These are phyloP conservation scores for Tardiomyces depauwii DNA, from an alignment of 1,139 yeast species.

Conservation along the genomic window DNA sequence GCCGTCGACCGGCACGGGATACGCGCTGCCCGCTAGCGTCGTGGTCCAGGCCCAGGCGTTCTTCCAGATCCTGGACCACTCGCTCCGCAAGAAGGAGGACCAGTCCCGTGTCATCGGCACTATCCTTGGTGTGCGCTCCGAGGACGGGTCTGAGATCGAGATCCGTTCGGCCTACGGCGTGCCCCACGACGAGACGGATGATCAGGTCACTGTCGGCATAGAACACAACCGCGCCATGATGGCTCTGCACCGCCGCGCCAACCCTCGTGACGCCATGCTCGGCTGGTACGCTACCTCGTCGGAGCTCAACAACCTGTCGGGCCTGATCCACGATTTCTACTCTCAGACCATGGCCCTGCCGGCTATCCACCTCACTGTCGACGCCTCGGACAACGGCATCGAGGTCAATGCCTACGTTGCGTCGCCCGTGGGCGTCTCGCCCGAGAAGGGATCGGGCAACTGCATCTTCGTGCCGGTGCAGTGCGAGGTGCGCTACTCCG, in stretches of 20 bases:
- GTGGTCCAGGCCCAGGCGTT: constrained; percentile 59
- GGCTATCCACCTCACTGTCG: constrained; percentile 63
- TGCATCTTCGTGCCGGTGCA: constrained; percentile 75
- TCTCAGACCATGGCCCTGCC: constrained; percentile 61
- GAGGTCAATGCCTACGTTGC: constrained; percentile 62
- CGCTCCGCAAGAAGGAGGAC: constrained; percentile 34
- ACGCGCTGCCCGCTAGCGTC: constrained; percentile 21
- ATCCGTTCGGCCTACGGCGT: constrained; percentile 72
- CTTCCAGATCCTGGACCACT: constrained; percentile 55
- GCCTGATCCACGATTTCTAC: constrained; percentile 79
- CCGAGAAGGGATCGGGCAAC: constrained; percentile 36
- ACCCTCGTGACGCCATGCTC: constrained; percentile 67
- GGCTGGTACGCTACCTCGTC: constrained; percentile 82
- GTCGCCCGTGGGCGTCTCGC: constrained; percentile 55
- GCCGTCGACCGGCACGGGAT: background rate
- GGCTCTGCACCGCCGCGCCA: constrained; percentile 66
- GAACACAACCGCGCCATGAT: constrained; percentile 65
- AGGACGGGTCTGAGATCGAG: constrained; percentile 73
- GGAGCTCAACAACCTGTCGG: constrained; percentile 61
- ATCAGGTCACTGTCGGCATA: constrained; percentile 61
- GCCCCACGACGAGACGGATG: constrained; percentile 73
- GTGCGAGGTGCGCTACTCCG: constrained; percentile 48
- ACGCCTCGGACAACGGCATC: constrained; percentile 30
- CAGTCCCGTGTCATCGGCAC: constrained; percentile 71
- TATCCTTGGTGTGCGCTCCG: constrained; percentile 69